Evolutionary conservation across 805 yeast species (phyloP), one percentile per base, ranked within the genome.

Genomic region (Nematodospora valgi): DNA sequence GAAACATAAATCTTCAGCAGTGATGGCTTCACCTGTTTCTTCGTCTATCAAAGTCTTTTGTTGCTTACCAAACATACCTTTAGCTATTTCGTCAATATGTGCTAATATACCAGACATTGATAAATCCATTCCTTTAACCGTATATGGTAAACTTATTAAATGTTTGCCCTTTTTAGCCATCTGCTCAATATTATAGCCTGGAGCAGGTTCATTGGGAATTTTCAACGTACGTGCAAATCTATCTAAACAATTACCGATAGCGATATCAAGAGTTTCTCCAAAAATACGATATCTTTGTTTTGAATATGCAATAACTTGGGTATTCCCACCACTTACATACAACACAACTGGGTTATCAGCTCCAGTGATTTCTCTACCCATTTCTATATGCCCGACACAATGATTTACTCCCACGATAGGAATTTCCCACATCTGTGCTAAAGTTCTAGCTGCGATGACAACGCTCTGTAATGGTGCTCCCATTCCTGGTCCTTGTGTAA

Each of bases 401-500:
- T 93, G 98, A 52, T 93, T 93, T 3, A 93, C 98, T 0, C 98
- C 98, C 6, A 93, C 82, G 21, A 93, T 58, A 0, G 98, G 98
- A 15, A 84, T 62, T 2, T 74, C 56, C 94, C 95, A 87, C 46
- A 91, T 54, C 47, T 82, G 78, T 6, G 87, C 68, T 24, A 89
- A 62, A 0, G 96, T 80, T 52, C 99, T 68, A 1, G 98, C 98
- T 1, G 95, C 94, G 32, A 93, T 71, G 3, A 83, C 98, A 25
- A 88, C 96, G 37, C 91, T 79, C 49, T 93, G 95, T 35, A 93
- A 64, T 0, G 99, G 99, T 1, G 98, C 98, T 2, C 99, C 99
- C 98, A 93, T 93, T 1, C 99, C 99, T 0, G 98, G 99, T 4
- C 98, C 98, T 59, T 85, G 94, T 1, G 98, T 93, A 57, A 93